phyloP scores from a whole-genome alignment of 1,284 basidiomycete genomes.

The Puccinia triticina region DNA sequence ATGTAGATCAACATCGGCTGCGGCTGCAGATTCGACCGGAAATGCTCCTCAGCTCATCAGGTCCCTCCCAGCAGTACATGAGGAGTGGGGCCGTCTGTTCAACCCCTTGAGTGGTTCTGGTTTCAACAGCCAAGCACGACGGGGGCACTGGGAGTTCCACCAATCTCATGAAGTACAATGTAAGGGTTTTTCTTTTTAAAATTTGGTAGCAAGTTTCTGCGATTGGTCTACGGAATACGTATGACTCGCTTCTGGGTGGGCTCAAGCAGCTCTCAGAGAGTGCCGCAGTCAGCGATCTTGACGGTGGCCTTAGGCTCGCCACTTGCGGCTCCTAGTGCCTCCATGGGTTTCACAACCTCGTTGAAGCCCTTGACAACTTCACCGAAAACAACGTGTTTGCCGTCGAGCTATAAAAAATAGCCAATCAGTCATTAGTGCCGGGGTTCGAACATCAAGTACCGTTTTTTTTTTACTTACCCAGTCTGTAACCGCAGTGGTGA shows the following conservation, averaged over 20 bases:
- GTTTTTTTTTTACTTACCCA: constrained; percentile 55
- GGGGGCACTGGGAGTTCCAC: too few relatives aligned
- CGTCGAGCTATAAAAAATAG: constrained; percentile 52
- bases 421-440: not conserved
- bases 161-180: not conserved
- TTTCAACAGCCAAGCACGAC: too few relatives aligned
- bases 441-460: constrained; percentile 54
- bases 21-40: too few relatives aligned
- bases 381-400: constrained; percentile 59
- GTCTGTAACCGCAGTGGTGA: constrained; percentile 59
- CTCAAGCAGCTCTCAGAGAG: constrained; percentile 52
- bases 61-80: too few relatives aligned
- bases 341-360: constrained; percentile 58
- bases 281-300: constrained; percentile 59
- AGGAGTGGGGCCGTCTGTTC: too few relatives aligned
- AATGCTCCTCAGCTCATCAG: too few relatives aligned
- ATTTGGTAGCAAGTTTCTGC: too few relatives aligned
- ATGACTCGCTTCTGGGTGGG: not conserved
- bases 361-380: constrained; percentile 57
- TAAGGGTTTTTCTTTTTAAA: not conserved
- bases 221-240: not conserved
- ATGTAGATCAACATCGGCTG: too few relatives aligned
- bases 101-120: too few relatives aligned
- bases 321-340: constrained; percentile 56
- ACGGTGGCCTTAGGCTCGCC: constrained; percentile 58